A percentile compares a stretch with the other conserved stretches of the same genome.
These are phyloP conservation scores for Coemansia furcata DNA, from an alignment of 192 early-diverging fungal genomes.

Conservation along the genomic window DNA sequence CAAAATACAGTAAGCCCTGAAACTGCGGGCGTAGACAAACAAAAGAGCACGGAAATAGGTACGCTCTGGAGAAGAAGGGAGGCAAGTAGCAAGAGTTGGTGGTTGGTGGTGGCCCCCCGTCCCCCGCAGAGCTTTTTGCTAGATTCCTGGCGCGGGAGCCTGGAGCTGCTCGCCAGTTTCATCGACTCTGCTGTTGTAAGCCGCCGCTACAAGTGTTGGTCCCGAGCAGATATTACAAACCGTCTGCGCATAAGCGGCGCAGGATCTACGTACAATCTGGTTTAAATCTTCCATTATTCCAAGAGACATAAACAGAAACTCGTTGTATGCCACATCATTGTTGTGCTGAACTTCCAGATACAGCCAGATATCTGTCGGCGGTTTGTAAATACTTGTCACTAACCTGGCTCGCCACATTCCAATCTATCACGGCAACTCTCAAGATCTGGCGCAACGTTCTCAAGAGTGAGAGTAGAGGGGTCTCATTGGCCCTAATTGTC, in stretches of 20 bases:
- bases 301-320: neutral
- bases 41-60: neutral
- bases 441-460: neutral
- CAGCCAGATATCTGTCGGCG: neutral
- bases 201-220: neutral
- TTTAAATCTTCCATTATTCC: neutral
- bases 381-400: neutral
- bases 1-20: neutral
- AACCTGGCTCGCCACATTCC: neutral
- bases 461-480: neutral
- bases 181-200: too few relatives aligned
- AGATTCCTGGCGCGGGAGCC: neutral
- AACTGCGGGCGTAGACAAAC: neutral
- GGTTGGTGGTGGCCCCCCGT: neutral
- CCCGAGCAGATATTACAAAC: neutral
- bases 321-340: neutral
- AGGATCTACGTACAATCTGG: neutral
- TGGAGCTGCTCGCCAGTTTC: neutral
- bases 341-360: neutral
- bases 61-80: conserved; percentile 1
- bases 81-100: neutral
- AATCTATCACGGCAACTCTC: neutral
- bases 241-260: neutral
- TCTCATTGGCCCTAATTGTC: neutral
- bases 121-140: neutral